Evolutionary conservation across 306 rosid species (phyloP).

Genomic region (Acacia acuminata): DNA sequence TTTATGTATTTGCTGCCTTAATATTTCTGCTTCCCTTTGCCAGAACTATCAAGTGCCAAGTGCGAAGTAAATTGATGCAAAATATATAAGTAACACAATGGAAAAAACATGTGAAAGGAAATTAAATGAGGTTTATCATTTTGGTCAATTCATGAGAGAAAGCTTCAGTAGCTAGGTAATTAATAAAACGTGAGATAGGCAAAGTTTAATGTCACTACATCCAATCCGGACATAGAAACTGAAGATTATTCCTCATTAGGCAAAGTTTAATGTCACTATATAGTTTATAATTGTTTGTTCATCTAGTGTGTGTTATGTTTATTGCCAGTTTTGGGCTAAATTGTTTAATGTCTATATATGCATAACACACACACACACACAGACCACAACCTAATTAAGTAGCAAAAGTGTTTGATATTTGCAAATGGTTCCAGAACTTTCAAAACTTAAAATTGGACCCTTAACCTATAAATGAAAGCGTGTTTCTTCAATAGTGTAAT

Average conservation of each 20-base stretch:
- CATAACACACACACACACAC: too few species aligned
- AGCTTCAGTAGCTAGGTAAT: slow-evolving; percentile 5
- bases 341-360: too few species aligned
- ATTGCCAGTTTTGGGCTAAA: not conserved
- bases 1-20: slow-evolving; percentile 68
- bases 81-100: not conserved
- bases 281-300: not conserved
- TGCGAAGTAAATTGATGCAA: not conserved
- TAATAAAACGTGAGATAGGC: not conserved
- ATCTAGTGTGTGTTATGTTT: not conserved
- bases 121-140: not conserved
- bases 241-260: not conserved
- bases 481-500: not conserved
- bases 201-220: not conserved
- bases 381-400: not conserved
- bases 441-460: not conserved
- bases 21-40: slow-evolving; percentile 69
- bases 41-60: slow-evolving; percentile 60
- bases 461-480: not conserved
- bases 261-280: too few species aligned
- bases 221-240: not conserved
- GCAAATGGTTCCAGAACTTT: not conserved
- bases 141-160: slow-evolving; percentile 11
- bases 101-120: not conserved
- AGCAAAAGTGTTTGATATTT: not conserved